A percentile compares a stretch with the other conserved stretches of the same genome.
phyloP scores from a whole-genome alignment of 805 yeast species.

The Wickerhamomyces queroliae region DNA sequence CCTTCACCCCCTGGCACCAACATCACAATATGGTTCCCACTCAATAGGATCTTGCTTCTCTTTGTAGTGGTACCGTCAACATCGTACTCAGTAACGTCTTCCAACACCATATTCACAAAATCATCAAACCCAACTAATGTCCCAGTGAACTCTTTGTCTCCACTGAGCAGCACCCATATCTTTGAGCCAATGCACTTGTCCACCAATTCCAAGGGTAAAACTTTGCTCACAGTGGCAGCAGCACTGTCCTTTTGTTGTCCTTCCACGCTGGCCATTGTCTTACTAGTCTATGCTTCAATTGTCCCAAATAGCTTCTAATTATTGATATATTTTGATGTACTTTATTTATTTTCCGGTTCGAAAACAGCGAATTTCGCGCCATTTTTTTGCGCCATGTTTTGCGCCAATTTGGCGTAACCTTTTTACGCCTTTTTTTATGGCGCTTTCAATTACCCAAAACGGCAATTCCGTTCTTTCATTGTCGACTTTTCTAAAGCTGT shows the following conservation, averaged over 20 bases:
- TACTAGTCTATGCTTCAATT: no score
- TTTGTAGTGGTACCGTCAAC: constrained; percentile 37
- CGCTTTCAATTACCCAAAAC: neutral
- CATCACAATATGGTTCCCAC: constrained; percentile 72
- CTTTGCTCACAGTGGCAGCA: constrained; percentile 4
- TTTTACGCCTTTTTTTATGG: no score
- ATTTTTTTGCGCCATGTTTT: no score
- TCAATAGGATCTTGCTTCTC: constrained; percentile 57
- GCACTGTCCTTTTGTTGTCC: neutral
- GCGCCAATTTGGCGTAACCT: no score
- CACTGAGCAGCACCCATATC: constrained; percentile 62
- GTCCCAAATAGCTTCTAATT: no score
- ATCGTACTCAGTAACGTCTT: constrained; percentile 66
- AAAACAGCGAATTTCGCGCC: no score
- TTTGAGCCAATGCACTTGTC: constrained; percentile 82
- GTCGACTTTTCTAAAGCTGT: neutral
- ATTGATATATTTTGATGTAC: no score
- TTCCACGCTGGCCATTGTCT: constrained; percentile 3
- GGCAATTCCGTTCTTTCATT: neutral
- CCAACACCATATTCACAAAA: constrained; percentile 85
- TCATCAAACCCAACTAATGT: constrained; percentile 91
- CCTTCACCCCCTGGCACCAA: constrained; percentile 48
- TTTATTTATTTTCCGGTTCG: no score
- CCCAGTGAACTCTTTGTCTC: constrained; percentile 78
- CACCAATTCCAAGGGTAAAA: constrained; percentile 74